A percentile compares a stretch with the other conserved stretches of the same genome.
Evolutionary conservation across 176 grass and related monocot species (phyloP).

Genomic region (Oryza rufipogon): DNA sequence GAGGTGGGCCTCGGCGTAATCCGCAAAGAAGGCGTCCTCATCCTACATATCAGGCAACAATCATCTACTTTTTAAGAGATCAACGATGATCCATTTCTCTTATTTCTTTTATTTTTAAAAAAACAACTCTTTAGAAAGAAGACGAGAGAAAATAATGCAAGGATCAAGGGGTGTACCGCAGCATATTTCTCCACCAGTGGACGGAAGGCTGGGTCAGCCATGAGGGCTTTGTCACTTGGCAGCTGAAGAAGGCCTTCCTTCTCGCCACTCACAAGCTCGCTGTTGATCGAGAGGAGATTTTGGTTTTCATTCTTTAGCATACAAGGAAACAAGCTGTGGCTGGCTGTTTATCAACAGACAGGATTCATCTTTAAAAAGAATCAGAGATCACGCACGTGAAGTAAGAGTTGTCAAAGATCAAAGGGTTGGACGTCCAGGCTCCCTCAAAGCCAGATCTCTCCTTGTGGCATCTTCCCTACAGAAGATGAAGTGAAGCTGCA

Average conservation of each 20-base stretch:
- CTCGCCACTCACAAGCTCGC: conserved; percentile 77
- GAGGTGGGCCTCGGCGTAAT: conserved; percentile 76
- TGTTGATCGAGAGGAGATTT: conserved; percentile 16
- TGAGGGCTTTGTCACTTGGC: conserved; percentile 79
- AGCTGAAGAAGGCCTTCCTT: conserved; percentile 88
- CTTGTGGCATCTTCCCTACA: conserved; percentile 92
- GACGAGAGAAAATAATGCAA: background rate
- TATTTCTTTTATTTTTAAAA: too few species aligned
- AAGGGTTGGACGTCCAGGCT: conserved; percentile 85
- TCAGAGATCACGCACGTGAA: conserved; percentile 57
- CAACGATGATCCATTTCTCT: background rate
- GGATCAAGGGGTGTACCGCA: conserved; percentile 43
- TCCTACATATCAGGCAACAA: conserved; percentile 41
- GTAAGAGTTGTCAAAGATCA: conserved; percentile 85
- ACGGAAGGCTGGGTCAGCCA: conserved; percentile 70
- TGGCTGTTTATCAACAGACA: background rate
- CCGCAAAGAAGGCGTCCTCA: conserved; percentile 89
- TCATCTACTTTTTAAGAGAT: background rate
- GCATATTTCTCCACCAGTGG: conserved; percentile 91
- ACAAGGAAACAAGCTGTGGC: background rate
- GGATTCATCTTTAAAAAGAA: background rate
- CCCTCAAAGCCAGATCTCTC: conserved; percentile 91
- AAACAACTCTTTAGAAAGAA: background rate
- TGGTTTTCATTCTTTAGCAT: background rate
- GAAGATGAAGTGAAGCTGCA: conserved; percentile 18